Evolutionary conservation across 371 early-diverging fungal genomes (phyloP).

Genomic region (Lichtheimia ornata): DNA sequence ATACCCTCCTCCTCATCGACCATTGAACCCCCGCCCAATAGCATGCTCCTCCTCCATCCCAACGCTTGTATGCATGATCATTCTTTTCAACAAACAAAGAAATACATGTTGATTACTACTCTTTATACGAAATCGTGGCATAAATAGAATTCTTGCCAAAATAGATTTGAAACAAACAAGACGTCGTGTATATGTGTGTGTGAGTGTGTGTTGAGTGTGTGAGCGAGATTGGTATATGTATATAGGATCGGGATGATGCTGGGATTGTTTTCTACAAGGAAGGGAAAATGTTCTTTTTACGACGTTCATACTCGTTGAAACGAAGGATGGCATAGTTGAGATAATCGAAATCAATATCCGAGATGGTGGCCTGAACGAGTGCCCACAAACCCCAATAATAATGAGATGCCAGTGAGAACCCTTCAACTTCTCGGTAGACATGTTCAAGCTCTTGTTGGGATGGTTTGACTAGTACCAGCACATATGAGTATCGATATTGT

Average conservation of each 20-base stretch:
- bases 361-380: slow-evolving; percentile 82
- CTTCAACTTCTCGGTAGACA: slow-evolving; percentile 75
- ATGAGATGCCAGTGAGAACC: slow-evolving; percentile 87
- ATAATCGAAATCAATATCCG: slow-evolving; percentile 94
- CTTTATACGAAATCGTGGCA: no score
- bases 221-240: not conserved
- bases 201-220: not conserved
- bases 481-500: not conserved
- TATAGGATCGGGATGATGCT: not conserved
- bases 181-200: not conserved
- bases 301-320: slow-evolving; percentile 75
- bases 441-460: slow-evolving; percentile 56
- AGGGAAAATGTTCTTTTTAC: slow-evolving; percentile 38
- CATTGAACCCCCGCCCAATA: no score
- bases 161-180: not conserved
- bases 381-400: slow-evolving; percentile 95
- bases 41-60: no score
- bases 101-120: no score
- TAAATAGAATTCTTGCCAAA: no score
- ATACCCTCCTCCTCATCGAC: no score
- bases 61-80: no score
- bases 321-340: slow-evolving; percentile 86
- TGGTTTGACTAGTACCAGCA: slow-evolving; percentile 18
- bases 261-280: slow-evolving; percentile 5
- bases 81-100: no score